These are phyloP conservation scores for Botrytis elliptica DNA, from an alignment of 2,329 filamentous ascomycete species.

Conservation along the genomic window DNA sequence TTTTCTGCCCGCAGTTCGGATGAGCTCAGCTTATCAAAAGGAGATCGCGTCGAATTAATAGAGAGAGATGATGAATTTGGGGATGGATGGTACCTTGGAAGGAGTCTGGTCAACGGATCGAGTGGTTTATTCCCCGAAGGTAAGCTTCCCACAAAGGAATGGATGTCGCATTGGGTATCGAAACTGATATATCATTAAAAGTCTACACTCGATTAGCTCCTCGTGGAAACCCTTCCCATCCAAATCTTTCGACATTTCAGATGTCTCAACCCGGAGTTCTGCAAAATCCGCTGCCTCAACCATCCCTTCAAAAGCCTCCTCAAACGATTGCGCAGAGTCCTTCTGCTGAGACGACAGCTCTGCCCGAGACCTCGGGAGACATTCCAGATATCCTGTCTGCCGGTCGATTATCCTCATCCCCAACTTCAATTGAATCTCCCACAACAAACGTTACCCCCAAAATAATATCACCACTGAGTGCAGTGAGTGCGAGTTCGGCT, in stretches of 20 bases:
- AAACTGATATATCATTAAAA: constrained; percentile 29
- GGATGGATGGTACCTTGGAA: constrained; percentile 81
- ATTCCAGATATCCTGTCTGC: constrained; percentile 7
- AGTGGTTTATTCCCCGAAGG: constrained; percentile 83
- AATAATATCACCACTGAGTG: constrained; percentile 39
- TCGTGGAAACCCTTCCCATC: constrained; percentile 36
- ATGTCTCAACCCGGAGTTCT: constrained; percentile 22
- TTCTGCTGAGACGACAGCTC: not conserved
- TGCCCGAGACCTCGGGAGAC: not conserved
- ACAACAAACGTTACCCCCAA: not conserved
- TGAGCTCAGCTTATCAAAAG: constrained; percentile 84
- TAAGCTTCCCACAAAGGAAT: constrained; percentile 39
- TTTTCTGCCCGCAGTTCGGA: constrained; percentile 89
- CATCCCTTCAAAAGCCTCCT: not conserved
- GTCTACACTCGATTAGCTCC: constrained; percentile 41
- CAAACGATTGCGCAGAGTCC: not conserved
- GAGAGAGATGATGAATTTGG: constrained; percentile 87
- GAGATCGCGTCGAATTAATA: constrained; percentile 78
- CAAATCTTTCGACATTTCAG: constrained; percentile 27
- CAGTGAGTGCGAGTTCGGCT: constrained; percentile 44
- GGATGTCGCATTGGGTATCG: constrained; percentile 7
- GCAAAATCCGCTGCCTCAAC: constrained; percentile 22
- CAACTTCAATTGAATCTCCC: not conserved
- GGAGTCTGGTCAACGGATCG: constrained; percentile 69
- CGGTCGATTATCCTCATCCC: not conserved